Base-by-base conservation (phyloP, 139 green algal genomes). In the Tetratostichococcus sp. region DNA sequence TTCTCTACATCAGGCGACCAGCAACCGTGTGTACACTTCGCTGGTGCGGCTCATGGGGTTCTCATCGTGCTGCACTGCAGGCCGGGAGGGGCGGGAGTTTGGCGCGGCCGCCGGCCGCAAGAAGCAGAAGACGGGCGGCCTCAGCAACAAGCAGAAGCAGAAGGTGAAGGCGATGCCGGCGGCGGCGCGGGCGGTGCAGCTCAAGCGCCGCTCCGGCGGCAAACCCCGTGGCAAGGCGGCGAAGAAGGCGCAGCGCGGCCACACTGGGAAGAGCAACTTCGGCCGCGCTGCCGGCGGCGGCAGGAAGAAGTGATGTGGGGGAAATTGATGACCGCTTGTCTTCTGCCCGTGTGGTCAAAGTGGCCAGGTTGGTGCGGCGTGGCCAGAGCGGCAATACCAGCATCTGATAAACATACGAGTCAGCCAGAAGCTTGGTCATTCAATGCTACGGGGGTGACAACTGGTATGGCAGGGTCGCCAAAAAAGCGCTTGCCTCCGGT, bases 71-170 rank as follows among this genome's bases (percentile, higher is more conserved):
- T n/a, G n/a, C n/a, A n/a, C 39, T 50, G 85, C 87, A 69, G 94
- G 94, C 0, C 85, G 94, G 1, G 94, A 98, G 84, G 94, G 89
- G 1, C 84, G 94, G 14, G 89, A 90, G 26, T 98, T 94, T 80
- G 89, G 90, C 3, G 76, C 89, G 1, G 81, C 82, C 2, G 69
- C 77, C 1, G 69, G 25, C 19, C 83, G 80, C 30, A 91, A 88
- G 59, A 86, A 94, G 80, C 81, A 91, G 66, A 99, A 99, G 91
- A 93, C 85, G 30, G 92, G 91, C 30, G 94, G 94, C 26, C 77
- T 90, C 28, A 93, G 79, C 71, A 97, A 99, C 82, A 81, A 82
- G 26, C 81, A 99, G 86, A 97, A 99, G 88, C 83, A 93, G 71
- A 94, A 93, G 71, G 78, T 71, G 42, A 97, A 97, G 89, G 75